Percentiles rank a stretch among this genome's conserved stretches.
Evolutionary conservation across 2,329 filamentous ascomycete species (phyloP).

Genomic region (Penicillium italicum): DNA sequence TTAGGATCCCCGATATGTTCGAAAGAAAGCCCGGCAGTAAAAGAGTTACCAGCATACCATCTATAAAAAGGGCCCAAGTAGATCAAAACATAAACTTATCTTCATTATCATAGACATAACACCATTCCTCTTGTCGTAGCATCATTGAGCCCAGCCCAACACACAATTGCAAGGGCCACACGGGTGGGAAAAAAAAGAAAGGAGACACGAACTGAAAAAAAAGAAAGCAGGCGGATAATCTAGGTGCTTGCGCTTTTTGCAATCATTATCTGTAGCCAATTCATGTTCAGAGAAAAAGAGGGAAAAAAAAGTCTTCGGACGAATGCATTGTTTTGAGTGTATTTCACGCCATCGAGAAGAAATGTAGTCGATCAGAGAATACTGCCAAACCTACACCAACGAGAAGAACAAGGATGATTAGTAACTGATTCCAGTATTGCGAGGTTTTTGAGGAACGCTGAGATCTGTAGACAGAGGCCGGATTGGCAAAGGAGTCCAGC

Average conservation of each 20-base stretch:
- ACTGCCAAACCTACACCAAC: conserved; percentile 45
- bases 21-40: not conserved
- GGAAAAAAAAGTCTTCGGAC: not conserved
- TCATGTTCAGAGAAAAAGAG: conserved; percentile 3
- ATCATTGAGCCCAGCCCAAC: conserved; percentile 17
- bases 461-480: conserved; percentile 25
- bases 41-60: not conserved
- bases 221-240: conserved; percentile 6
- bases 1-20: not conserved
- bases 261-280: conserved; percentile 5
- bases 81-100: conserved; percentile 16
- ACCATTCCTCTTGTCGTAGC: conserved; percentile 26
- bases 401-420: conserved; percentile 35
- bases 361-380: conserved; percentile 38
- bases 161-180: conserved; percentile 7
- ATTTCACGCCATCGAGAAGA: conserved; percentile 17
- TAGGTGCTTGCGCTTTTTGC: conserved; percentile 11
- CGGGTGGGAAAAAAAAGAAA: conserved; percentile 11
- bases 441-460: conserved; percentile 9
- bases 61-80: not conserved
- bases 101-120: conserved; percentile 27
- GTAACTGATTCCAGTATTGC: conserved; percentile 27
- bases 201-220: conserved; percentile 8
- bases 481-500: conserved; percentile 20
- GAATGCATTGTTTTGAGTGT: conserved; percentile 9